Evolutionary conservation across 805 yeast species (phyloP), one percentile per base, ranked within the genome.

Genomic region (Ogataea henricii): DNA sequence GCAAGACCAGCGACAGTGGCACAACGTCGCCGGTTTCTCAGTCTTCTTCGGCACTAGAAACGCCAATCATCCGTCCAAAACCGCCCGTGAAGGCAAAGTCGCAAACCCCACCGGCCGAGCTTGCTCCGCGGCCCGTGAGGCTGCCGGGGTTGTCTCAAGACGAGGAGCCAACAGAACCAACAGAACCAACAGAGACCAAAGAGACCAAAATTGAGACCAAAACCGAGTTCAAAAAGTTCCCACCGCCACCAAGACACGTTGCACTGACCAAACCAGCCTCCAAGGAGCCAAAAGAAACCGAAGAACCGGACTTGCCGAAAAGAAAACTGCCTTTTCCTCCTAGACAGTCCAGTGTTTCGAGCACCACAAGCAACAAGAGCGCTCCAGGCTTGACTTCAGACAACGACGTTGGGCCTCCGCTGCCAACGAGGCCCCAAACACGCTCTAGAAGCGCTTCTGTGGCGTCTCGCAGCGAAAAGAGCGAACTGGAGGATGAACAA

Each of bases 231-330:
- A 36, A 44, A 17, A 42, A 46, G 32, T 51, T 53, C 23, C 57
- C 54, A 2, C 60, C 60, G 5, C 60, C 57, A 44, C 64, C 53
- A 38, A 49, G 53, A 22, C 58, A 55, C 30, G 35, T 42, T 13
- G 40, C 53, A 12, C 34, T 56, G 26, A 41, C 44, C 9, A 44
- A 45, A 44, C 27, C 47, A 27, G 34, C 26, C 5, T 29, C 48
- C 2, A 18, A 27, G 16, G 30, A 40, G 16, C 30, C 22, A 14
- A 30, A 21, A 9, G 27, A 16, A n/a, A n/a, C n/a, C n/a, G 37
- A 30, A 13, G 20, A 14, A 14, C 14, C 45, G 20, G 37, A 30
- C 13, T 17, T 36, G 14, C 25, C 25, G 27, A 13, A 13, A 18
- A 32, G 40, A 34, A 43, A 29, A 39, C 14, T 27, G 6, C 45